phyloP scores from a whole-genome alignment of 1,284 basidiomycete species.

The Gymnopus androsaceus region DNA sequence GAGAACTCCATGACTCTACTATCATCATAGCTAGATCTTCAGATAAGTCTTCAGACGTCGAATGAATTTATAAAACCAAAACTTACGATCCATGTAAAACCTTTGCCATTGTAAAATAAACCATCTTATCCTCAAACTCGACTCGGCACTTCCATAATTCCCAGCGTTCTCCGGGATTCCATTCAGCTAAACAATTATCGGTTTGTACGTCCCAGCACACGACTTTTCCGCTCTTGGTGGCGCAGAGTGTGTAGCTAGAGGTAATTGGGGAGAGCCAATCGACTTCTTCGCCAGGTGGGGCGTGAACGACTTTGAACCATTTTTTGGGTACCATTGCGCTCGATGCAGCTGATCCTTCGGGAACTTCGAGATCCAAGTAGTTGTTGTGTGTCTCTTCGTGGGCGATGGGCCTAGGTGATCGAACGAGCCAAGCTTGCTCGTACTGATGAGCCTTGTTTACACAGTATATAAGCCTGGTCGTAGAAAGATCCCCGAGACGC shows the following conservation, averaged over 20 bases:
- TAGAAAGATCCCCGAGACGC: constrained; percentile 61
- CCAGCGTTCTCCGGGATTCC: constrained; percentile 67
- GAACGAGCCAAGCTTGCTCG: constrained; percentile 61
- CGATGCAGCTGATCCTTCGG: constrained; percentile 12
- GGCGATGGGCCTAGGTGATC: constrained; percentile 54
- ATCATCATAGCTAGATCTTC: constrained; percentile 40
- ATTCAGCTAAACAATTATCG: constrained; percentile 60
- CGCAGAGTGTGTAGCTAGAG: constrained; percentile 69
- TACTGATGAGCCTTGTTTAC: constrained; percentile 63
- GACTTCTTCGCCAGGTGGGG: constrained; percentile 64
- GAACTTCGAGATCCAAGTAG: constrained; percentile 13
- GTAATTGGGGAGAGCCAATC: constrained; percentile 78
- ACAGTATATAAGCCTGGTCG: constrained; percentile 55
- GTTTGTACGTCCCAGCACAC: constrained; percentile 73
- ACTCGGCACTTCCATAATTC: constrained; percentile 77
- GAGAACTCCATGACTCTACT: constrained; percentile 57
- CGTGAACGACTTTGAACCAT: constrained; percentile 66
- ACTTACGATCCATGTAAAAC: constrained; percentile 35
- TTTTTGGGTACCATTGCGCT: constrained; percentile 15
- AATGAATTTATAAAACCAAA: neutral
- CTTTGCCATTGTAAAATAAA: constrained; percentile 76
- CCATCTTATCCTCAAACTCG: constrained; percentile 68
- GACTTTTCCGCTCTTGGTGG: constrained; percentile 73
- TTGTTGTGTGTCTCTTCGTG: constrained; percentile 15
- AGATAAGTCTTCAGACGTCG: neutral